These are phyloP conservation scores for Trichosporon inkin DNA, from an alignment of 1,284 basidiomycete species.

Conservation along the genomic window DNA sequence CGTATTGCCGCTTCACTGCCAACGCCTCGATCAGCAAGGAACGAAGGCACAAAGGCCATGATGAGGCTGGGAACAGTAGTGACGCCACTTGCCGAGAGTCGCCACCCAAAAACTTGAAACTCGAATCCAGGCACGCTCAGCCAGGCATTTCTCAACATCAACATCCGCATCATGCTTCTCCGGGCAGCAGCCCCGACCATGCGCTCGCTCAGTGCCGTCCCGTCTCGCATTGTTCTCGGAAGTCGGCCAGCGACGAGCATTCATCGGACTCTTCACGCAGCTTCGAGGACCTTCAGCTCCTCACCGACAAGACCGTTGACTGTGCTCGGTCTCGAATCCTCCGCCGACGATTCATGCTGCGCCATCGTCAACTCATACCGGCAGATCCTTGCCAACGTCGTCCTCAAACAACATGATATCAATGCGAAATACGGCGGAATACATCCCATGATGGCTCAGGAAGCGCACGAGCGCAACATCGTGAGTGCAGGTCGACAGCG, in stretches of 20 bases:
- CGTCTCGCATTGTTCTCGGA: background rate
- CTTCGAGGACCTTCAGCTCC: background rate
- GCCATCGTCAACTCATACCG: constrained; percentile 68
- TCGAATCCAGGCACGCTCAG: background rate
- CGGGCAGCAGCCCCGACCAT: background rate
- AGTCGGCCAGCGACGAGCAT: background rate
- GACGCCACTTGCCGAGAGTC: background rate
- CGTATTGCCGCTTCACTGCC: no score
- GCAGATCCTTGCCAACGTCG: constrained; percentile 71
- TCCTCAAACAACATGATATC: constrained; percentile 66
- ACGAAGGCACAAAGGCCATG: no score
- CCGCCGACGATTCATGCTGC: constrained; percentile 85
- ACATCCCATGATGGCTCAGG: constrained; percentile 70
- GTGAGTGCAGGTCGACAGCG: constrained; percentile 50
- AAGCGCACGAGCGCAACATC: constrained; percentile 65
- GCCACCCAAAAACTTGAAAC: background rate
- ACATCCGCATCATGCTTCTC: background rate
- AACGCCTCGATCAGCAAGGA: no score
- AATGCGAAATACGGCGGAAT: constrained; percentile 67
- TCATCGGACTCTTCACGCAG: background rate
- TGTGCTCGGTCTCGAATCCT: constrained; percentile 71
- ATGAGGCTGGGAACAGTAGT: background rate
- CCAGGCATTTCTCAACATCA: background rate
- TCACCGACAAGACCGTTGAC: constrained; percentile 38
- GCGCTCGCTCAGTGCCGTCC: background rate